A percentile compares a stretch with the other conserved stretches of the same genome.
phyloP scores from a whole-genome alignment of 371 early-diverging fungal species.

The Apophysomyces sp. region DNA sequence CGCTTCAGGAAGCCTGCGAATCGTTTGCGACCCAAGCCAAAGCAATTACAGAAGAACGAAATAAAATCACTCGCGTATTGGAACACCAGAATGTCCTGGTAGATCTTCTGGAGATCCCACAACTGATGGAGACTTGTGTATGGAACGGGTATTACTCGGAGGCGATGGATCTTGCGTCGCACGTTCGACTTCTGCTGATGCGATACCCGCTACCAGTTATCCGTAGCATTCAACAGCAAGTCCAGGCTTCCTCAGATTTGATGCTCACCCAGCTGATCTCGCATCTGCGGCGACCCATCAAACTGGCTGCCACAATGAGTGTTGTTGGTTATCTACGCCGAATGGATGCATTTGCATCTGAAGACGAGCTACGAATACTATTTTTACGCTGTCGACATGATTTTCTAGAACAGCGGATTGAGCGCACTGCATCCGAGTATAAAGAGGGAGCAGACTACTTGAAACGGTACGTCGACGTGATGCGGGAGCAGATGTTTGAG shows the following conservation, averaged over 20 bases:
- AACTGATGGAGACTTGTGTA: conserved; percentile 81
- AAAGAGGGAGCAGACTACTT: conserved; percentile 65
- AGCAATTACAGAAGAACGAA: conserved; percentile 42
- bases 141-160: conserved; percentile 83
- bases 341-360: conserved; percentile 70
- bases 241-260: conserved; percentile 59
- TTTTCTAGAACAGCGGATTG: conserved; percentile 56
- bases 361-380: conserved; percentile 69
- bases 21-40: conserved; percentile 36
- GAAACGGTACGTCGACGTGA: conserved; percentile 73
- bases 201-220: conserved; percentile 61
- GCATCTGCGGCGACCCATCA: conserved; percentile 72
- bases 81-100: conserved; percentile 61
- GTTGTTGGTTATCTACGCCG: conserved; percentile 79
- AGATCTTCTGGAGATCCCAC: conserved; percentile 76
- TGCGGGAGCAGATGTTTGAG: conserved; percentile 80
- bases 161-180: conserved; percentile 79
- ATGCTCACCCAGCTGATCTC: conserved; percentile 75
- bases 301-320: conserved; percentile 75
- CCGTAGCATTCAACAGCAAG: conserved; percentile 60
- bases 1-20: conserved; percentile 49
- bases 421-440: conserved; percentile 30
- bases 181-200: conserved; percentile 64
- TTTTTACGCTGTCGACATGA: conserved; percentile 75
- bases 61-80: conserved; percentile 53